phyloP scores from a whole-genome alignment of 805 yeast species.

The Komagataella pseudopastoris region DNA sequence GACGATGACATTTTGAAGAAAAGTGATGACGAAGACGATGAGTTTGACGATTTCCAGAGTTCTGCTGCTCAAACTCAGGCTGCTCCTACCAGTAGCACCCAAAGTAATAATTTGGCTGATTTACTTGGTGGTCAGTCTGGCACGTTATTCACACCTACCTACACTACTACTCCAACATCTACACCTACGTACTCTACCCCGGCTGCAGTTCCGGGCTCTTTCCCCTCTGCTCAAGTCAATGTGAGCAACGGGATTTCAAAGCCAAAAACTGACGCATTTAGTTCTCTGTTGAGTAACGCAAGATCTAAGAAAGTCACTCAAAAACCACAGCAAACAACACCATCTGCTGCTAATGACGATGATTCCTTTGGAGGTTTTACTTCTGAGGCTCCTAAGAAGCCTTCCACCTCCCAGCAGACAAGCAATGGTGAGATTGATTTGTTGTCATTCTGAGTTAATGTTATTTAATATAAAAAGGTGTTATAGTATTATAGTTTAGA shows the following conservation, averaged over 20 bases:
- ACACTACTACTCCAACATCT: slow-evolving; percentile 7
- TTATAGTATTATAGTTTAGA: background rate
- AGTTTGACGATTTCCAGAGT: slow-evolving; percentile 69
- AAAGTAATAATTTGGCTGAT: slow-evolving; percentile 18
- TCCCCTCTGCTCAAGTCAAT: slow-evolving; percentile 22
- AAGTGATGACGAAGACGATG: slow-evolving; percentile 50
- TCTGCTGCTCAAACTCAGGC: slow-evolving; percentile 24
- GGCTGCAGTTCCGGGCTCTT: background rate
- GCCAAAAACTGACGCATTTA: slow-evolving; percentile 48
- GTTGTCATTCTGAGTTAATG: slow-evolving; percentile 25
- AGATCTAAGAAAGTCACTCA: slow-evolving; percentile 23
- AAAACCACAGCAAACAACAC: slow-evolving; percentile 1
- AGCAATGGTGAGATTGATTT: slow-evolving; percentile 31
- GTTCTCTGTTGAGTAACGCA: slow-evolving; percentile 56
- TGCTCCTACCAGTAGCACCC: slow-evolving; percentile 10
- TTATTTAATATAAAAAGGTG: background rate
- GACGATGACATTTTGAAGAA: slow-evolving; percentile 2
- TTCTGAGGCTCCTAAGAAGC: slow-evolving; percentile 7
- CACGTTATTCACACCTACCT: slow-evolving; percentile 8
- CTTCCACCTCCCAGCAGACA: slow-evolving; percentile 2
- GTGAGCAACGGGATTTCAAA: background rate
- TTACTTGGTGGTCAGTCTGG: slow-evolving; percentile 10
- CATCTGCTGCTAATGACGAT: slow-evolving; percentile 6
- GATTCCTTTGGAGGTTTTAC: slow-evolving; percentile 20
- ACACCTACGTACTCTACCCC: slow-evolving; percentile 4